Conservation (phyloP, 805 yeast species). For the Wickerhamomyces hampshirensis region DNA sequence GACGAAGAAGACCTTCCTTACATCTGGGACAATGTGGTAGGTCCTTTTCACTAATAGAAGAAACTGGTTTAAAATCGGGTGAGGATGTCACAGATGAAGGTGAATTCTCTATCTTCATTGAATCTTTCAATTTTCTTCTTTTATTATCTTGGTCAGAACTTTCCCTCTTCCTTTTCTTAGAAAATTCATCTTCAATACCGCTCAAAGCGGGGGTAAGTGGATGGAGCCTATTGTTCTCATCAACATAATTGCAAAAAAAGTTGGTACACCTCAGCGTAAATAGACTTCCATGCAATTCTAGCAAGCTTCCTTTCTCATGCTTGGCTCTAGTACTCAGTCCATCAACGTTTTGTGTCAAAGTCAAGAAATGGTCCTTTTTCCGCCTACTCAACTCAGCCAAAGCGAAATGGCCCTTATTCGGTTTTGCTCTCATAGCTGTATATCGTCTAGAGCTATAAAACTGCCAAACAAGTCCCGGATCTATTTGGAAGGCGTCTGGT, state of each 20-base stretch:
- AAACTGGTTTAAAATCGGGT: constrained; percentile 44
- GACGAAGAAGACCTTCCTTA: constrained; percentile 60
- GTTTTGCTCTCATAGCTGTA: constrained; percentile 59
- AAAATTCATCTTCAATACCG: constrained; percentile 34
- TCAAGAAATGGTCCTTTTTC: constrained; percentile 40
- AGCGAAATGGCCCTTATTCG: constrained; percentile 71
- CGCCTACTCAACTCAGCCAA: constrained; percentile 55
- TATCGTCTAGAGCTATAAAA: constrained; percentile 69
- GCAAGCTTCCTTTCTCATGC: constrained; percentile 46
- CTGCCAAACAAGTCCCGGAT: constrained; percentile 90
- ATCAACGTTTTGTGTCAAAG: constrained; percentile 83
- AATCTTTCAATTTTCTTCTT: constrained; percentile 12
- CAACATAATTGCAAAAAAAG: constrained; percentile 63
- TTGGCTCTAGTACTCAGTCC: constrained; percentile 65
- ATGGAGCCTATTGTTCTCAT: constrained; percentile 43
- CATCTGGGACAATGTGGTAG: constrained; percentile 81
- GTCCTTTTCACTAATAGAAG: constrained; percentile 42
- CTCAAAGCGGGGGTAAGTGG: constrained; percentile 56
- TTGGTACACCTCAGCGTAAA: constrained; percentile 72
- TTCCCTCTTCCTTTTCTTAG: constrained; percentile 10
- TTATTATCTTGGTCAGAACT: constrained; percentile 5
- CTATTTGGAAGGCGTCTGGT: constrained; percentile 80
- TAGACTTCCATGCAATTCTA: constrained; percentile 77
- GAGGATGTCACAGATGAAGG: constrained; percentile 24
- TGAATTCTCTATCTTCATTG: constrained; percentile 10